These are phyloP conservation scores for Aureobasidium vineae DNA, from an alignment of 2,329 filamentous ascomycete genomes.

Conservation along the genomic window DNA sequence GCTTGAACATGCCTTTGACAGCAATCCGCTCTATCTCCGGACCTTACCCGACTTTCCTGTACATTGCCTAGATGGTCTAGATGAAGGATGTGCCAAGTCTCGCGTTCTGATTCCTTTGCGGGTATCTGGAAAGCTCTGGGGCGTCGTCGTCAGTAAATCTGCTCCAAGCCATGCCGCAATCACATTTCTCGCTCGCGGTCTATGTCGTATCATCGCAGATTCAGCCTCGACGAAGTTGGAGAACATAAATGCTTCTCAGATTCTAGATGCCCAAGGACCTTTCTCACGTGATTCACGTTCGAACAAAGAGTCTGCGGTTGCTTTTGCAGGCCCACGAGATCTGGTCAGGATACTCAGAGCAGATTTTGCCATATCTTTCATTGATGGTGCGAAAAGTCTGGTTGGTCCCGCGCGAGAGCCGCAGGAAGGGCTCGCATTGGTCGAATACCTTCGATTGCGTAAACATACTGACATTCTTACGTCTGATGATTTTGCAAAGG, in stretches of 20 bases:
- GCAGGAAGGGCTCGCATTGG: constrained; percentile 1
- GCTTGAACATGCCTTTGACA: neutral
- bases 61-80: neutral
- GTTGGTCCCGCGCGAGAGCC: neutral
- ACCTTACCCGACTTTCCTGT: neutral
- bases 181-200: neutral
- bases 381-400: neutral
- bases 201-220: neutral
- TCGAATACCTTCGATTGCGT: neutral
- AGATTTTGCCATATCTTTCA: neutral
- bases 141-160: neutral
- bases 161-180: neutral
- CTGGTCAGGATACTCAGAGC: neutral
- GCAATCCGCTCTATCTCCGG: neutral
- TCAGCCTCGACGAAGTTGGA: neutral
- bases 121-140: constrained; percentile 6
- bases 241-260: neutral
- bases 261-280: neutral
- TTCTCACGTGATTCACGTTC: neutral
- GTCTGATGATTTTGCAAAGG: neutral
- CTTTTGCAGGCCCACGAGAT: neutral
- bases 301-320: neutral
- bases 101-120: neutral
- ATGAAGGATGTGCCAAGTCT: neutral
- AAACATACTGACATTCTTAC: neutral